Percentiles rank a stretch among this genome's conserved stretches.
Conservation (phyloP, 2,329 filamentous ascomycete genomes). For the Paraconiothyrium sp. region DNA sequence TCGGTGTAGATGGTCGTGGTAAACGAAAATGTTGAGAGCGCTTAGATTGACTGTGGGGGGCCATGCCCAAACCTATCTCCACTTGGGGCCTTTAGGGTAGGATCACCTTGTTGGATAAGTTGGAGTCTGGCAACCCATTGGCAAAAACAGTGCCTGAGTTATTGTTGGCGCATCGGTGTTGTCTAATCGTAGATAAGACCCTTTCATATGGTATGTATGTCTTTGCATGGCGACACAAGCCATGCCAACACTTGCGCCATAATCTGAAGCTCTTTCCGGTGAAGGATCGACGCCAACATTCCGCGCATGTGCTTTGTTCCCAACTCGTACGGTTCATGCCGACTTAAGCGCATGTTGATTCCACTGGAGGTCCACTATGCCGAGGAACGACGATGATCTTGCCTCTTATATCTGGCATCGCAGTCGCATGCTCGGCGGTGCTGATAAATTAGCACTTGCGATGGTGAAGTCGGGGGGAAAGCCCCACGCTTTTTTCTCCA, state of each 20-base stretch:
- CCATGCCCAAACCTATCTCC: not conserved
- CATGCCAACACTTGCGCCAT: not conserved
- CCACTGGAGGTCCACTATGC: not conserved
- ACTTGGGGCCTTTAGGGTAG: not conserved
- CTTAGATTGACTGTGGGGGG: not conserved
- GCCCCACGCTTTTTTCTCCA: not conserved
- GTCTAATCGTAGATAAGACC: not conserved
- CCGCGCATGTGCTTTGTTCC: not conserved
- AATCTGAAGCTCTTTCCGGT: not conserved
- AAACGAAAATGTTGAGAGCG: not conserved
- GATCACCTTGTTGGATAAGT: not conserved
- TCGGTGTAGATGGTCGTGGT: not conserved
- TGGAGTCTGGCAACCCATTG: not conserved
- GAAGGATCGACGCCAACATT: not conserved
- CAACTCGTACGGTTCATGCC: not conserved
- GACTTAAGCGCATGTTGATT: not conserved
- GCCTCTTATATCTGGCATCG: not conserved
- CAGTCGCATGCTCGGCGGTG: not conserved
- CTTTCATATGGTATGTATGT: not conserved
- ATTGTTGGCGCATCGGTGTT: not conserved
- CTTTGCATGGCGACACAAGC: not conserved
- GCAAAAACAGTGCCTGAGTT: not conserved
- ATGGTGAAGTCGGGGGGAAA: not conserved
- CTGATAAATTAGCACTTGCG: not conserved
- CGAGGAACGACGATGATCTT: not conserved